Evolutionary conservation across 345 rosid genomes (phyloP), one percentile per base, ranked within the genome.

Genomic region (Mallotus nudiflorus): DNA sequence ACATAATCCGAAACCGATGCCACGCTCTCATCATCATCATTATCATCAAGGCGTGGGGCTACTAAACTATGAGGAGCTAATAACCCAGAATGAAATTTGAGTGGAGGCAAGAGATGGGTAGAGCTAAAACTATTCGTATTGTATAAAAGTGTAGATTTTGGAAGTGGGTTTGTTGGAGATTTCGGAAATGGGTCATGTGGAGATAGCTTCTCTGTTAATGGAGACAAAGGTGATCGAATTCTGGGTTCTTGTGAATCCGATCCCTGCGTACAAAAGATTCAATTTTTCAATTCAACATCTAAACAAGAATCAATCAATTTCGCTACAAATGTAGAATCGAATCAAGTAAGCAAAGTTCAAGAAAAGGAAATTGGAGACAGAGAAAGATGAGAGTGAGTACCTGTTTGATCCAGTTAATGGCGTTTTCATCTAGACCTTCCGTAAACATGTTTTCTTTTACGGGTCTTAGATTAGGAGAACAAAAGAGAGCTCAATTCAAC

Each of bases 321-420:
- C 20, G 61, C 28, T 4, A 13, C 11, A 24, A 62, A 62, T n/a
- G 5, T 27, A 20, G 39, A n/a, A 24, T 29, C 33, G 58, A 27
- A 25, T n/a, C 62, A 61, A 8, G 16, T 24, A 11, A 44, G 9
- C 39, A 5, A 57, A 50, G 5, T 0, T 4, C 20, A 29, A n/a
- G 19, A 53, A 4, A 14, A 12, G 6, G 4, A 27, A 7, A 8
- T 19, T 11, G 0, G 31, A 60, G 22, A 29, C 28, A 40, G 64
- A 65, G 14, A 45, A 20, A 39, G 37, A 52, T n/a, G 4, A 31
- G 46, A 4, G 24, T 12, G 25, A 19, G 28, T 52, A 88, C 93
- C 87, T 80, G 87, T 75, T 89, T 90, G 85, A 89, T 83, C 91
- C 94, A 92, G 75, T 81, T 84, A 86, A 88, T 88, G 7, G 87